Conservation (phyloP, 345 rosid genomes). For the Odontarrhena argentea region DNA sequence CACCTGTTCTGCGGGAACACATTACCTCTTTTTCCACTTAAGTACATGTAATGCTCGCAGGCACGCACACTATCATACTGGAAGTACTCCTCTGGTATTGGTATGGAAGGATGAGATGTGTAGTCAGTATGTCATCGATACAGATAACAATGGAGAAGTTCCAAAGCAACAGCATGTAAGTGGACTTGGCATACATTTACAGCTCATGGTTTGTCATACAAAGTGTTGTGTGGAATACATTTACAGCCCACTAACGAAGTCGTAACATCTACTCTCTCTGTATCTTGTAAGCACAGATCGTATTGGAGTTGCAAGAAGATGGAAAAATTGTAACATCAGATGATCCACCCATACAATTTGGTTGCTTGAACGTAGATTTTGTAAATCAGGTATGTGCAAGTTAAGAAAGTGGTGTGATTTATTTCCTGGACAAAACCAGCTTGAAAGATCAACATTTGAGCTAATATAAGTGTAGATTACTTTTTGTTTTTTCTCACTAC, state of each 20-base stretch:
- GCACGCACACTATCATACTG: constrained; percentile 87
- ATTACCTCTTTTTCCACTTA: constrained; percentile 6
- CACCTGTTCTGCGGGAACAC: neutral
- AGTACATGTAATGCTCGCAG: constrained; percentile 43
- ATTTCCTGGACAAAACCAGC: constrained; percentile 6
- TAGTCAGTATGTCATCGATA: constrained; percentile 93
- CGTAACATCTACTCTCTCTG: neutral
- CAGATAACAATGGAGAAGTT: constrained; percentile 82
- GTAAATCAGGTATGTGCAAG: constrained; percentile 56
- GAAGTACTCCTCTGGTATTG: constrained; percentile 88
- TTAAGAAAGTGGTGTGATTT: neutral
- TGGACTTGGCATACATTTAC: constrained; percentile 24
- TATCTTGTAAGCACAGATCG: constrained; percentile 53
- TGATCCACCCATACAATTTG: constrained; percentile 75
- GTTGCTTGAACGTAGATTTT: constrained; percentile 65
- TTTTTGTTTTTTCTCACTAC: constrained; percentile 11
- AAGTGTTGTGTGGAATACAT: neutral
- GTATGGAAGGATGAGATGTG: constrained; percentile 96
- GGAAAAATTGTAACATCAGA: constrained; percentile 84
- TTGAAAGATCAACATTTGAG: constrained; percentile 9
- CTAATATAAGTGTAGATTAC: neutral
- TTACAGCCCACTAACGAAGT: neutral
- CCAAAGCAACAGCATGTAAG: constrained; percentile 75
- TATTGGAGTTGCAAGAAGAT: constrained; percentile 84
- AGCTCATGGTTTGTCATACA: constrained; percentile 17